phyloP scores from a whole-genome alignment of 495 filamentous ascomycete species.

The Penicillium tannophilum region DNA sequence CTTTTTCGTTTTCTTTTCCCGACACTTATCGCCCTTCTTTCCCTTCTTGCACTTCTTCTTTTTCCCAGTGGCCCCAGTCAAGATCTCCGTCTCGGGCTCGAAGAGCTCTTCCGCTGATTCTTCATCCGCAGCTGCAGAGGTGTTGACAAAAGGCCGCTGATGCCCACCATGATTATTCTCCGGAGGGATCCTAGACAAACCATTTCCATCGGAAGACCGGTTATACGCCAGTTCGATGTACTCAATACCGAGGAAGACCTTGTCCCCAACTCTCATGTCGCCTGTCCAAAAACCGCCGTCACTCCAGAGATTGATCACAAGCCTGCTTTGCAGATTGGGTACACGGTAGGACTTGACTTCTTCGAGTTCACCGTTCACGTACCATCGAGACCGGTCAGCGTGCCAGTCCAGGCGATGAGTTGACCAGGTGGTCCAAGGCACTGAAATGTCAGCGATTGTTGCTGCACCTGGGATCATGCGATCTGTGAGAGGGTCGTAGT shows the following conservation, averaged over 20 bases:
- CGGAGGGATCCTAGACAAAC: constrained; percentile 1
- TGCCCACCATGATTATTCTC: constrained; percentile 22
- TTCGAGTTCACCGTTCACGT: constrained; percentile 58
- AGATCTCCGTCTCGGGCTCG: constrained; percentile 10
- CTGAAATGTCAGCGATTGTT: constrained; percentile 32
- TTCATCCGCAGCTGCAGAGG: background rate
- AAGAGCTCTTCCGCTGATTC: constrained; percentile 3
- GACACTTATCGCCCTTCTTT: constrained; percentile 21
- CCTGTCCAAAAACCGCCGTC: constrained; percentile 75
- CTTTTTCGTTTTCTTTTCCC: constrained; percentile 13
- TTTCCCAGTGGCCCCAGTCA: constrained; percentile 13
- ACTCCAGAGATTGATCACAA: constrained; percentile 77
- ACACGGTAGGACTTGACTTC: constrained; percentile 63
- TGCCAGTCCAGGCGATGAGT: constrained; percentile 75
- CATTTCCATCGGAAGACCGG: constrained; percentile 22
- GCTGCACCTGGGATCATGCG: constrained; percentile 39
- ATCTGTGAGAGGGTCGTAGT: constrained; percentile 41
- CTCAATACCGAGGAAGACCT: constrained; percentile 68
- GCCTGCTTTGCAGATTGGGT: constrained; percentile 57
- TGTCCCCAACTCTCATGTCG: constrained; percentile 61
- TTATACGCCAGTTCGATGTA: constrained; percentile 79
- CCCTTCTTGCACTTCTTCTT: constrained; percentile 22
- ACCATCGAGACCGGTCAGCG: constrained; percentile 63
- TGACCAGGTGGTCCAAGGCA: constrained; percentile 67
- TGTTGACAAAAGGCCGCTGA: constrained; percentile 3